phyloP scores from a whole-genome alignment of 1,284 basidiomycete species.

The Rhodotorula sp. region DNA sequence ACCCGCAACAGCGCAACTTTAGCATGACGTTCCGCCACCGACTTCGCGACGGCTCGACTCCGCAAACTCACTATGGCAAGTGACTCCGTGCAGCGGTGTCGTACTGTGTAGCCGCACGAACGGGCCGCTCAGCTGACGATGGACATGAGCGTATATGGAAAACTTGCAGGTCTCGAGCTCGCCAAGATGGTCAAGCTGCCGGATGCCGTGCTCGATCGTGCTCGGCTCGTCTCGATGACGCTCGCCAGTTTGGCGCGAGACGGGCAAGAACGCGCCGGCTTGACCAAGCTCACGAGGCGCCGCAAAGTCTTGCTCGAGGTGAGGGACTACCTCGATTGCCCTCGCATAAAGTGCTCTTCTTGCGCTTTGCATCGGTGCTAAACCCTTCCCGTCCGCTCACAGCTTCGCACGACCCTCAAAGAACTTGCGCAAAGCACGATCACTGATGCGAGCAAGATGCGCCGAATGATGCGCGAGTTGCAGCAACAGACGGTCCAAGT shows the following conservation, averaged over 20 bases:
- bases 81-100: slow-evolving; percentile 43
- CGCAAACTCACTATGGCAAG: slow-evolving; percentile 50
- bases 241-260: slow-evolving; percentile 63
- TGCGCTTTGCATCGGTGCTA: not conserved
- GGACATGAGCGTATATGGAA: too few species aligned
- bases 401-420: slow-evolving; percentile 68
- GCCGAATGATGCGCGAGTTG: slow-evolving; percentile 63
- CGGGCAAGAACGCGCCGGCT: slow-evolving; percentile 62
- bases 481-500: slow-evolving; percentile 62
- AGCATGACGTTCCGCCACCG: slow-evolving; percentile 65
- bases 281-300: slow-evolving; percentile 60
- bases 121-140: not conserved
- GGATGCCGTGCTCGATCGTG: slow-evolving; percentile 62
- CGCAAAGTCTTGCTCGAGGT: slow-evolving; percentile 70
- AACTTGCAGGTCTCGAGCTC: slow-evolving; percentile 79
- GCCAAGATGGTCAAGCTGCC: slow-evolving; percentile 81
- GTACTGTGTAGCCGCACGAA: not conserved
- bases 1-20: slow-evolving; percentile 56
- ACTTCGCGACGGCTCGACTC: slow-evolving; percentile 46
- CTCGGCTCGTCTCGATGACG: slow-evolving; percentile 60
- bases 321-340: slow-evolving; percentile 31
- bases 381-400: not conserved
- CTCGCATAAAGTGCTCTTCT: not conserved
- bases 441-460: slow-evolving; percentile 65
- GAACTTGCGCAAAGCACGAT: slow-evolving; percentile 68